Conservation (phyloP, 192 early-diverging fungal genomes). For the Coemansia sp. region DNA sequence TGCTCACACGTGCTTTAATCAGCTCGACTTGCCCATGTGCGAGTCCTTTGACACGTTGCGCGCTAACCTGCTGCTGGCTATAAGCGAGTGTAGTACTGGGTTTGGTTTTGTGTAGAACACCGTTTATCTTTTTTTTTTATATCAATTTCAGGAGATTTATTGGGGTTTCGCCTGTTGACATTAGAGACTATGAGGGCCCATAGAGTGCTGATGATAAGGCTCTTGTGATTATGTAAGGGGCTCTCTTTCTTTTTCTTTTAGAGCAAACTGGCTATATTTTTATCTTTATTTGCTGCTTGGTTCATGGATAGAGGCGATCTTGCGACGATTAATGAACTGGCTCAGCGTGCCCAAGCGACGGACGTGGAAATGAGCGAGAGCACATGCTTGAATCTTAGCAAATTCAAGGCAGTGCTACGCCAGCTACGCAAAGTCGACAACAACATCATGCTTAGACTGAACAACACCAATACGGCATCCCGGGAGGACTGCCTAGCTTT, state of each 20-base stretch:
- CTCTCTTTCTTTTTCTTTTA: background rate
- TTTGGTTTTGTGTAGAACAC: slow-evolving; percentile 75
- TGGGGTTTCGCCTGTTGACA: too few species aligned
- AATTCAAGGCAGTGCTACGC: slow-evolving; percentile 61
- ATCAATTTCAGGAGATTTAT: too few species aligned
- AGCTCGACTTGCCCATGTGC: slow-evolving; percentile 93
- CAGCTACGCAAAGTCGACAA: slow-evolving; percentile 75
- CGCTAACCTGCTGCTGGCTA: slow-evolving; percentile 77
- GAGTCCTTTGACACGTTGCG: slow-evolving; percentile 88
- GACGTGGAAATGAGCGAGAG: slow-evolving; percentile 37
- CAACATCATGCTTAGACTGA: slow-evolving; percentile 75
- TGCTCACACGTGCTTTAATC: slow-evolving; percentile 99
- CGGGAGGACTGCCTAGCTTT: slow-evolving; percentile 60
- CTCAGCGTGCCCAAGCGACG: slow-evolving; percentile 13
- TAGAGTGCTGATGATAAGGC: too few species aligned
- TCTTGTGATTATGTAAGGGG: too few species aligned
- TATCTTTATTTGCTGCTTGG: background rate
- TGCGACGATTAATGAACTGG: slow-evolving; percentile 35
- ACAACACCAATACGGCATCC: slow-evolving; percentile 68
- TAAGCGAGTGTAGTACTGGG: slow-evolving; percentile 89
- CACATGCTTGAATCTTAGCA: slow-evolving; percentile 62
- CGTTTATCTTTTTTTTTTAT: slow-evolving; percentile 2
- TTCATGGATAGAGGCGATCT: background rate
- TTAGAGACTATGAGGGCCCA: too few species aligned
- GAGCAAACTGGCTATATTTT: too few species aligned